Conservation (phyloP, 208 protist species). For the Endotrypanum monterogeii region DNA sequence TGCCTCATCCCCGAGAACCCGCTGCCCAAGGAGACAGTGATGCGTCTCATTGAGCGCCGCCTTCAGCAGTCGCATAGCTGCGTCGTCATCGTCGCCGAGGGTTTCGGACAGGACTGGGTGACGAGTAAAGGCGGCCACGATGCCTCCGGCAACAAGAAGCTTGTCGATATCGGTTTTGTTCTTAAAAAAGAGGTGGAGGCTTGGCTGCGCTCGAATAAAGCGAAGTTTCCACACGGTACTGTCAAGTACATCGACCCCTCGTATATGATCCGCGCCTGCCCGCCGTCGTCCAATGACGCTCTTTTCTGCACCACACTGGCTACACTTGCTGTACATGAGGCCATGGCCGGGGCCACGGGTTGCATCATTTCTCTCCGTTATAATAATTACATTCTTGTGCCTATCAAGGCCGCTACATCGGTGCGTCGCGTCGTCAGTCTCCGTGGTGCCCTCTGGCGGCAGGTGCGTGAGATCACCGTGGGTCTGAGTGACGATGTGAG, state of each 20-base stretch:
- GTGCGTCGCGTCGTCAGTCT: conserved; percentile 85
- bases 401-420: conserved; percentile 87
- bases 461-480: conserved; percentile 90
- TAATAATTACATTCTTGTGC: conserved; percentile 92
- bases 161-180: conserved; percentile 91
- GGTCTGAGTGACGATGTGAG: conserved; percentile 71
- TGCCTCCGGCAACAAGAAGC: conserved; percentile 92
- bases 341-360: conserved; percentile 86
- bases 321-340: conserved; percentile 91
- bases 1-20: conserved; percentile 93
- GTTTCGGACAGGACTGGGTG: conserved; percentile 91
- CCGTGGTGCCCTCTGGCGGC: conserved; percentile 81
- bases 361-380: conserved; percentile 90
- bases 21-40: conserved; percentile 80
- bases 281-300: conserved; percentile 89
- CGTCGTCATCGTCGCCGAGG: conserved; percentile 96
- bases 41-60: conserved; percentile 82
- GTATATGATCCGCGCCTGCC: conserved; percentile 95
- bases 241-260: conserved; percentile 97
- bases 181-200: conserved; percentile 86
- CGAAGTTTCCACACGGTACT: conserved; percentile 65
- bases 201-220: conserved; percentile 75
- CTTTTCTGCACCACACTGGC: conserved; percentile 86
- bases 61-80: conserved; percentile 78
- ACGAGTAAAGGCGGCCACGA: conserved; percentile 69